Evolutionary conservation across 805 yeast species (phyloP), one percentile per base, ranked within the genome.

Genomic region (Jamesozyma spencerorum): DNA sequence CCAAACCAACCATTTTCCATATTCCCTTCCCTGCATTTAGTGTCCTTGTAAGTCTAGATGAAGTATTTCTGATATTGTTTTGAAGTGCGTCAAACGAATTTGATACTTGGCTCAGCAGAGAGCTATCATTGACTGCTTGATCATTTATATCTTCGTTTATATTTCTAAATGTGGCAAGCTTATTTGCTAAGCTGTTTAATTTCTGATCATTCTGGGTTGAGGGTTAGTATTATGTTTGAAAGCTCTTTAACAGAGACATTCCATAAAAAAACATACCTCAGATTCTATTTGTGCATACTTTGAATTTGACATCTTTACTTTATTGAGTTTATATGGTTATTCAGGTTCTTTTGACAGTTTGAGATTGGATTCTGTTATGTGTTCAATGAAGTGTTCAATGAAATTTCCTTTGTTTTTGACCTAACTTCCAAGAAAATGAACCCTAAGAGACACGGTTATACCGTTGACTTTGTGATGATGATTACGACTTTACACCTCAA

Each of bases 111-210:
- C 60, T 61, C 17, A 75, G 53, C 30, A 66, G 48, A 0, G 69
- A 64, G 19, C 58, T 56, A 45, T 74, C 79, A 39, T 77, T 77
- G 15, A 70, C 66, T 1, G 90, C 82, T 48, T 77, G 81, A 40
- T 65, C 62, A 49, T 80, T 75, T 29, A 82, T 79, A 44, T 82
- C 90, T 47, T 74, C 73, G 39, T 85, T 81, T 19, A 83, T 75
- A 41, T 68, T 67, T 44, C 84, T 71, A 49, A 82, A 72, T 1
- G 79, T 69, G 1, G 85, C 71, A 30, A 82, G 65, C 55, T 82
- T 82, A 38, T 71, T 68, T 2, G 88, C 84, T 18, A 82, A 67
- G 46, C 70, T 72, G 46, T 80, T 74, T 46, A 82, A 68, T 45
- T 79, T 70, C 29, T 65, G 64, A 54, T 82, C 83, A 60, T 83